Evolutionary conservation across 192 early-diverging fungal species (phyloP).

Genomic region (Borealophlyctis nickersoniae): DNA sequence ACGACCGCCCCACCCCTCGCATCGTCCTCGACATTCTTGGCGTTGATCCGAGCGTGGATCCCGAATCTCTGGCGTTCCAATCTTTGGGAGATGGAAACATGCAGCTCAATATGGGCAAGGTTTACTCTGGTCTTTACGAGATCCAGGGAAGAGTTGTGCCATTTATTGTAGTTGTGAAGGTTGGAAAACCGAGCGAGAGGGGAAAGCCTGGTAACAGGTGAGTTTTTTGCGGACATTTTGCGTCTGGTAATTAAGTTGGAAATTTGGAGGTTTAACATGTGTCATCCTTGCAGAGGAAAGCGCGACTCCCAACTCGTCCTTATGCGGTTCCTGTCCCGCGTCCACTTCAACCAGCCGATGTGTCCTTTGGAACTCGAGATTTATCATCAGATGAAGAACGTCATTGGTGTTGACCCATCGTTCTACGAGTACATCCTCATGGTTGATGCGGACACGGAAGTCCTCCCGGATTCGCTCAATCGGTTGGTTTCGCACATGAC

Average conservation of each 20-base stretch:
- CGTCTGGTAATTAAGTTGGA: background rate
- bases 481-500: constrained; percentile 87
- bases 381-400: constrained; percentile 97
- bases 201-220: constrained; percentile 91
- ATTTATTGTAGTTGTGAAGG: constrained; percentile 94
- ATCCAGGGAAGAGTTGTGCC: constrained; percentile 90
- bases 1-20: constrained; percentile 92
- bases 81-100: constrained; percentile 74
- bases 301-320: constrained; percentile 98
- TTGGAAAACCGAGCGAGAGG: constrained; percentile 81
- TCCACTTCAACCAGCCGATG: constrained; percentile 93
- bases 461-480: constrained; percentile 77
- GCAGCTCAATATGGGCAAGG: constrained; percentile 91
- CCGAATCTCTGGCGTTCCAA: constrained; percentile 76
- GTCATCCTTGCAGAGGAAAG: constrained; percentile 66
- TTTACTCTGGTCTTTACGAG: constrained; percentile 96
- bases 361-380: constrained; percentile 94
- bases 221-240: constrained; percentile 6
- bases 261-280: background rate
- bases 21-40: constrained; percentile 97
- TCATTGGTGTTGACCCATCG: constrained; percentile 94
- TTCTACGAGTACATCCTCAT: constrained; percentile 97
- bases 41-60: constrained; percentile 76
- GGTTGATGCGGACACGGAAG: constrained; percentile 97
- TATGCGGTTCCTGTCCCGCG: constrained; percentile 97